Evolutionary conservation across 208 protist species (phyloP), one percentile per base, ranked within the genome.

Genomic region (Balamuthia mandrillaris): DNA sequence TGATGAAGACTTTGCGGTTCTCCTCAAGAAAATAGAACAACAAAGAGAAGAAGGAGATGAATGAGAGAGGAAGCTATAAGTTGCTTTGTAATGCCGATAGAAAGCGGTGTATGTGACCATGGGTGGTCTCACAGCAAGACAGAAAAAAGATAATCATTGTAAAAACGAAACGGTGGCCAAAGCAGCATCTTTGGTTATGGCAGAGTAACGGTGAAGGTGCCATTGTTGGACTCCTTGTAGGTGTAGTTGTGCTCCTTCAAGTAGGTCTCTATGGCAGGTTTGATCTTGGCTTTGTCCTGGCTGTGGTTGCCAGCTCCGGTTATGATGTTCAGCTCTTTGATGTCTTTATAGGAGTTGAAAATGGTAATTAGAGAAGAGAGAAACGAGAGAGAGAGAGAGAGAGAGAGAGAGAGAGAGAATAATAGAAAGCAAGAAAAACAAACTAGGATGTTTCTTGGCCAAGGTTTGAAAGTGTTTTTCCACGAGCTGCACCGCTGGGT

Each of bases 291-390:
- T 16, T 54, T 54, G 41, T 84, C 77, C 54, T 84, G 45, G 54
- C 77, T 84, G 61, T 84, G 77, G 42, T 84, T 84, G 41, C 77
- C 77, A 39, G 77, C 77, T 3, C 77, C 77, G 16, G 77, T 84
- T 27, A 84, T 84, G 10, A 84, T 54, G 3, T 39, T 58, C n/a
- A 84, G 52, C 77, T 84, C 77, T 29, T 51, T 70, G 77, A 66
- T 9, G 47, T 54, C 77, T 70, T 27, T 31, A 29, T 39, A 14
- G 35, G 10, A 16, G 0, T 10, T 45, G 3, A 6, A 10, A 74
- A 45, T 2, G 52, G 41, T 12, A 18, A 35, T 10, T 35, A 27
- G 58, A 65, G 14, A 70, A 18, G 18, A 24, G 5, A 66, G 18
- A 24, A 35, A 9, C 24, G 10, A 12, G 14, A 18, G 4, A 7